phyloP scores from a whole-genome alignment of 768 basidiomycete genomes.

The Tricholoma sp. region DNA sequence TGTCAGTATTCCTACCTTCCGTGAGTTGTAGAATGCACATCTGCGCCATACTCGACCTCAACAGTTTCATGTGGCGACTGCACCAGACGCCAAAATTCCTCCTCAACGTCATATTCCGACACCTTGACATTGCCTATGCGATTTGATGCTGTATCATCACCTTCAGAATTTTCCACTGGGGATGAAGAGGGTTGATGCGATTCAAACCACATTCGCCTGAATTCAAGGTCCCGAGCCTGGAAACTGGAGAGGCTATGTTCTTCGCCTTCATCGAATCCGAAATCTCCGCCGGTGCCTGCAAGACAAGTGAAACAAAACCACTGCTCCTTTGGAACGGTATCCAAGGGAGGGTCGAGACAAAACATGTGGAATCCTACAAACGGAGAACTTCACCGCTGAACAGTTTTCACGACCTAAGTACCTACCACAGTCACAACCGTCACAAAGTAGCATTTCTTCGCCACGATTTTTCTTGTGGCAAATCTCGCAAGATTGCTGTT shows the following conservation, averaged over 20 bases:
- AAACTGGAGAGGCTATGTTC: constrained; percentile 92
- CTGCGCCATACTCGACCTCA: constrained; percentile 99
- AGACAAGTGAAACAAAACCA: constrained; percentile 97
- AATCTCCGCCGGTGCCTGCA: constrained; percentile 89
- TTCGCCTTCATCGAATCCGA: constrained; percentile 97
- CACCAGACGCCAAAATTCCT: constrained; percentile 95
- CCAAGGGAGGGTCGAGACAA: constrained; percentile 90
- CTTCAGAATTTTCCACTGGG: constrained; percentile 26
- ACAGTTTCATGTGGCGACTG: constrained; percentile 87
- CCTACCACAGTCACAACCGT: constrained; percentile 43
- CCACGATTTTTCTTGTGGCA: constrained; percentile 87
- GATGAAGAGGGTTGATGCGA: constrained; percentile 54
- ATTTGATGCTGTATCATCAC: constrained; percentile 47
- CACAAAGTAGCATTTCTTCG: constrained; percentile 80
- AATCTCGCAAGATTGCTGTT: constrained; percentile 85
- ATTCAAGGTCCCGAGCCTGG: constrained; percentile 85
- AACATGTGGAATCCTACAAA: constrained; percentile 89
- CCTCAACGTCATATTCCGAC: constrained; percentile 89
- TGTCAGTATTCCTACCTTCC: constrained; percentile 64
- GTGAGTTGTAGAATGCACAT: constrained; percentile 95
- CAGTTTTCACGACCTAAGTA: not conserved
- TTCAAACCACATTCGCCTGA: constrained; percentile 85
- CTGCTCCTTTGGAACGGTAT: constrained; percentile 82
- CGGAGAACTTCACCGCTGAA: constrained; percentile 6
- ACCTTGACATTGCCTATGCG: constrained; percentile 58